Base-by-base conservation (phyloP, 2,329 filamentous ascomycete species). In the Cladobotryum protrusum region DNA sequence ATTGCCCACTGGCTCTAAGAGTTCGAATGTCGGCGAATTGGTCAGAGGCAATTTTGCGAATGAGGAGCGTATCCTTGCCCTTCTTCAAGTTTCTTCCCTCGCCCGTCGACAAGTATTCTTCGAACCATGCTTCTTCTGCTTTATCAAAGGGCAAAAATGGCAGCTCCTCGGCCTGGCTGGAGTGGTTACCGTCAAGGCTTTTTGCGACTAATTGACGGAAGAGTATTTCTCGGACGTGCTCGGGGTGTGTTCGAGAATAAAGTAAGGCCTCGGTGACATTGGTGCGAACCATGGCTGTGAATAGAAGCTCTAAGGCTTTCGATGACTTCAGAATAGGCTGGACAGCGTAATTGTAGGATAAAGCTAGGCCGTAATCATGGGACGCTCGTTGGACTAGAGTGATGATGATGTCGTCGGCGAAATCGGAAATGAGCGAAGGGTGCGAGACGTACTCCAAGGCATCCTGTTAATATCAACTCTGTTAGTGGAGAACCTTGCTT, bases 391-490 rank as follows among this genome's bases (percentile, higher is more conserved):
- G 76, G 46, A 88, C 80, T 4, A 93, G 78, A 4, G 78, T 77
- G 20, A 78, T 77, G 57, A 93, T 76, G 47, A 95, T 91, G 54
- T 95, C 87, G 67, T 93, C 88, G 50, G 87, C 79, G 61, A 93
- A 95, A 48, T 89, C 89, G 34, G 87, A 83, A 17, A 85, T 82
- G 4, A 95, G 76, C 1, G 86, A 88, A 0, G 89, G 89, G 59
- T 93, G 85, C 4, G 87, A 84, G 13, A 95, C 78, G 63, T 85
- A 83, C 58, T 89, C 83, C 24, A 95, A 74, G 3, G 89, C 87
- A 55, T 72, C 69, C 78, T 86, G 45, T 33, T 32, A 24, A n/a
- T 4, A 32, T 18, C 2, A 42, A 19, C 35, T 14, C 13, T 37
- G 35, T n/a, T 37, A 45, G 43, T 19, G n/a, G 11, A 34, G 14